A percentile compares a stretch with the other conserved stretches of the same genome.
phyloP scores from a whole-genome alignment of 2,329 filamentous ascomycete species.

The Sclerotinia borealis region DNA sequence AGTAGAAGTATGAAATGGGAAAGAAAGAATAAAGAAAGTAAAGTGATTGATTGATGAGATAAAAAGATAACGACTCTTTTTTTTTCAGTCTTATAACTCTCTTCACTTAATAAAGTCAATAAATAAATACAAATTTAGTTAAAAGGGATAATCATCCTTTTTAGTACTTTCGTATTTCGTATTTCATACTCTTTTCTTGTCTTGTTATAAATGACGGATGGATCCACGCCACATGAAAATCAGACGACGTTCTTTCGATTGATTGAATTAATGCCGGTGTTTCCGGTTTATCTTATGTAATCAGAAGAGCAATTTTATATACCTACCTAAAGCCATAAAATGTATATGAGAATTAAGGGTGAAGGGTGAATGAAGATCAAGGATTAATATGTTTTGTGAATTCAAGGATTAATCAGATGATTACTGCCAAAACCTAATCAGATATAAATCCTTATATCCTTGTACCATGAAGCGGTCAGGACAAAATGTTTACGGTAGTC shows the following conservation, averaged over 20 bases:
- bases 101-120: neutral
- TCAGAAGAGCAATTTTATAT: neutral
- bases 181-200: neutral
- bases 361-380: too few relatives aligned
- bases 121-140: neutral
- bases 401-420: too few relatives aligned
- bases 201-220: neutral
- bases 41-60: too few relatives aligned
- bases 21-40: neutral
- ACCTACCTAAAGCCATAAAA: neutral
- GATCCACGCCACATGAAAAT: slow-evolving; percentile 9
- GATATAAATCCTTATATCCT: neutral
- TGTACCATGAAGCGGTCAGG: neutral
- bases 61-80: neutral
- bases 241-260: neutral
- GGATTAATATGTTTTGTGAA: too few relatives aligned
- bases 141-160: neutral
- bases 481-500: too few relatives aligned
- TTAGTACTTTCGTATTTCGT: neutral
- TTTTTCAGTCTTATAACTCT: neutral
- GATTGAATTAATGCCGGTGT: slow-evolving; percentile 1
- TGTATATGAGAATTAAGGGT: too few relatives aligned
- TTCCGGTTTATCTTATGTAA: neutral
- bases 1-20: neutral
- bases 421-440: too few relatives aligned